Percentiles rank a stretch among this genome's conserved stretches.
Evolutionary conservation across 1,284 basidiomycete species (phyloP).

Genomic region (Cryptococcus sp.): DNA sequence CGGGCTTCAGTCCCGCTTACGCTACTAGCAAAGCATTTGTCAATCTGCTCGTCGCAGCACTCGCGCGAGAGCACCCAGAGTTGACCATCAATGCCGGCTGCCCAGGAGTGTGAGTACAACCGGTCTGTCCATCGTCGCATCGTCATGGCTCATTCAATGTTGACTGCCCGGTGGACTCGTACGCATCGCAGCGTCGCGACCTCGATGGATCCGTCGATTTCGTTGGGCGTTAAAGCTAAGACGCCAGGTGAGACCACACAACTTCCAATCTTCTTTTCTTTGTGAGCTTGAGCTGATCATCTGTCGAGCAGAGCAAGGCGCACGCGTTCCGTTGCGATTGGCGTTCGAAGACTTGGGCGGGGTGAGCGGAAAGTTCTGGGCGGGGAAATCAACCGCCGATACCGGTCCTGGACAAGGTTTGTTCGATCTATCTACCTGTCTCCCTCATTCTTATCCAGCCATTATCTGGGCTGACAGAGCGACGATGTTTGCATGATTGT

Average conservation of each 20-base stretch:
- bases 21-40: neutral
- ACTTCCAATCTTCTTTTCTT: no score
- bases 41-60: neutral
- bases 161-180: no score
- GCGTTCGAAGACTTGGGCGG: neutral
- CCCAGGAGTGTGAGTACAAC: neutral
- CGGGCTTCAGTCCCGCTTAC: neutral
- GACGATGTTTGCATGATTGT: no score
- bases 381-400: neutral
- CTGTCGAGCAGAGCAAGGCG: neutral
- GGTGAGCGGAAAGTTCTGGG: neutral
- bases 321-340: neutral
- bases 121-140: neutral
- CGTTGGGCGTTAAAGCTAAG: no score
- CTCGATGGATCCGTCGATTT: no score
- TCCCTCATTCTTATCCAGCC: no score
- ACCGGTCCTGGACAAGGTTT: neutral
- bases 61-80: neutral
- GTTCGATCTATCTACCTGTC: no score
- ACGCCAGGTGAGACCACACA: no score
- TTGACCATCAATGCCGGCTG: neutral
- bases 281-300: neutral
- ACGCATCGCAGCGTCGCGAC: no score
- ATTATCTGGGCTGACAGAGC: no score
- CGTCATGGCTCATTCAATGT: neutral